phyloP scores from a whole-genome alignment of 352 stramenopile genomes.

The Phytophthora macrochlamydospora region DNA sequence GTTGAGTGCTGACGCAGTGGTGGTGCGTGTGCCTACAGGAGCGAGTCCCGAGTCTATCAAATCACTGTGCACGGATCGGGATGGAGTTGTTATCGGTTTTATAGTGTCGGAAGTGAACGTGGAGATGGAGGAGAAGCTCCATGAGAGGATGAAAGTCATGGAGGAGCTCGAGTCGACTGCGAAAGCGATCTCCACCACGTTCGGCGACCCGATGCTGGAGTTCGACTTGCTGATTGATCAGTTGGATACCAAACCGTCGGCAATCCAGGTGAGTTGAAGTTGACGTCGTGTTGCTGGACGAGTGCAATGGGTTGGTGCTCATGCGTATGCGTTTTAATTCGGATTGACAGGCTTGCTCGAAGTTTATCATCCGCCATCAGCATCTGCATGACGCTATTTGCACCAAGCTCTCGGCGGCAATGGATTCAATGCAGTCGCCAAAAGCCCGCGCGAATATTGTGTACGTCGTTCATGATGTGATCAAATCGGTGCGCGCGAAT shows the following conservation, averaged over 20 bases:
- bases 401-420: constrained; percentile 66
- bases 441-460: constrained; percentile 82
- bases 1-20: not conserved
- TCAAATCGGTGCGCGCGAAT: constrained; percentile 75
- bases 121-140: constrained; percentile 80
- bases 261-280: constrained; percentile 69
- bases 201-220: constrained; percentile 86
- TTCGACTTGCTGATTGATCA: constrained; percentile 87
- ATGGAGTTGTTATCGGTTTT: constrained; percentile 87
- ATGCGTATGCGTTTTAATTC: constrained; percentile 2
- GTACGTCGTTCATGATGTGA: constrained; percentile 85
- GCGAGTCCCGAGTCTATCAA: constrained; percentile 83
- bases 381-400: constrained; percentile 73
- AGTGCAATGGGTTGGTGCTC: constrained; percentile 12
- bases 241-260: constrained; percentile 83
- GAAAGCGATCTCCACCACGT: constrained; percentile 78
- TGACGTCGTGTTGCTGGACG: constrained; percentile 7
- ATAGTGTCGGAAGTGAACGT: constrained; percentile 89
- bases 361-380: constrained; percentile 86
- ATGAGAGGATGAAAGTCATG: constrained; percentile 81
- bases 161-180: constrained; percentile 75
- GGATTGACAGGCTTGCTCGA: constrained; percentile 67
- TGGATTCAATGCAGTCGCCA: constrained; percentile 61
- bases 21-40: constrained; percentile 39
- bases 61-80: constrained; percentile 82